These are phyloP conservation scores for Nasturtium officinale DNA, from an alignment of 345 rosid species.

Conservation along the genomic window DNA sequence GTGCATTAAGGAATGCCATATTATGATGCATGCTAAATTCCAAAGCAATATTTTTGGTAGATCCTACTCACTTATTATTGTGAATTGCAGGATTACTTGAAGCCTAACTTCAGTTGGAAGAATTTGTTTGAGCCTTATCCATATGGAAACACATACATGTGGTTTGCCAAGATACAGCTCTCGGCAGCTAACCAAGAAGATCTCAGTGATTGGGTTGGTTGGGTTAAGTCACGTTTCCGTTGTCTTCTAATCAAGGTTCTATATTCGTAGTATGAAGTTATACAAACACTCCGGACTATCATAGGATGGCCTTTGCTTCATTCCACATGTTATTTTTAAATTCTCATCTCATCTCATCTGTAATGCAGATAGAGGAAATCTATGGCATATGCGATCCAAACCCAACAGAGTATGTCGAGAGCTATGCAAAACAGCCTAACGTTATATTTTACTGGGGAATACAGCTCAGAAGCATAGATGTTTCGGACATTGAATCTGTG, in stretches of 20 bases:
- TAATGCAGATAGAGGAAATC: constrained; percentile 55
- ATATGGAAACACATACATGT: constrained; percentile 47
- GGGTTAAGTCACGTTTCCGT: constrained; percentile 66
- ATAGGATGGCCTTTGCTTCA: neutral
- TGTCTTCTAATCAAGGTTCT: constrained; percentile 57
- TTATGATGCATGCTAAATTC: neutral
- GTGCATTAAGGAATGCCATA: constrained; percentile 8
- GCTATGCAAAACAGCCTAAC: constrained; percentile 42
- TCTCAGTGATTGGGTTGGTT: constrained; percentile 64
- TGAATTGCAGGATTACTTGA: constrained; percentile 45
- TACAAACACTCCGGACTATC: neutral
- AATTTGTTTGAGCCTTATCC: constrained; percentile 56
- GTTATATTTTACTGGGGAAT: constrained; percentile 57
- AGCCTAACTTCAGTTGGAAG: constrained; percentile 50
- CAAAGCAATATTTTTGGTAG: neutral
- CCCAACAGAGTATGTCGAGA: constrained; percentile 53
- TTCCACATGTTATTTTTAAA: neutral
- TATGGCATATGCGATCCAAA: constrained; percentile 62
- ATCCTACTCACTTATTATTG: neutral
- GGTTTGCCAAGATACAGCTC: constrained; percentile 55
- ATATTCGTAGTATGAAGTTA: neutral
- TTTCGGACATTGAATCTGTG: constrained; percentile 41
- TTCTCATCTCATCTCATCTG: neutral
- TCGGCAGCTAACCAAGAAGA: constrained; percentile 51
- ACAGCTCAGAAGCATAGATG: constrained; percentile 42